Evolutionary conservation across 2,329 filamentous ascomycete genomes (phyloP).

Genomic region (Fusarium subglutinans): DNA sequence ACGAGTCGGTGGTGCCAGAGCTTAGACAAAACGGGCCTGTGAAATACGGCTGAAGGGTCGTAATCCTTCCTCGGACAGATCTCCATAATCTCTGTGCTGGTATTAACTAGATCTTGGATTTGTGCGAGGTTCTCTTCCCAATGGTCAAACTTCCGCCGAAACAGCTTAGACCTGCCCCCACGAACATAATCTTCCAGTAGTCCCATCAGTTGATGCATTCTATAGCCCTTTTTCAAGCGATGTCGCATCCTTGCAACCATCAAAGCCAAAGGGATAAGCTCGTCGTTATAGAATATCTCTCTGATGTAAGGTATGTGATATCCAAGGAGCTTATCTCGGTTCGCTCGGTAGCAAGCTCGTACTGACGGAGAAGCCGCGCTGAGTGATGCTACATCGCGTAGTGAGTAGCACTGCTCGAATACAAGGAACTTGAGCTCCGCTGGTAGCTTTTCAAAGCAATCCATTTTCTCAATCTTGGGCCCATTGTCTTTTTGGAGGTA

Average conservation of each 20-base stretch:
- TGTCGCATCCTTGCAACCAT: neutral
- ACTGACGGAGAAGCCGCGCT: neutral
- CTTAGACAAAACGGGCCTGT: neutral
- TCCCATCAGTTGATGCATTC: accelerated
- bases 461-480: accelerated
- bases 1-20: neutral
- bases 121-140: neutral
- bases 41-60: accelerated
- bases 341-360: neutral
- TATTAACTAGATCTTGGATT: neutral
- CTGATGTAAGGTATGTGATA: neutral
- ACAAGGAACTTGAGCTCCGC: neutral
- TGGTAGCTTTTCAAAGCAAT: neutral
- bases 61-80: neutral
- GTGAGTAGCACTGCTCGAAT: neutral
- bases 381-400: neutral
- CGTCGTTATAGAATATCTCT: neutral
- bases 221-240: neutral
- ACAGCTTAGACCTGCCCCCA: neutral
- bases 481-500: no score
- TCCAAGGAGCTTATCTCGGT: neutral
- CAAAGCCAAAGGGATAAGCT: neutral
- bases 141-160: neutral
- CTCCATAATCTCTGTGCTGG: neutral
- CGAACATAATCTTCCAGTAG: neutral